Evolutionary conservation across 1,284 basidiomycete genomes (phyloP).

Genomic region (Gymnopus androsaceus): DNA sequence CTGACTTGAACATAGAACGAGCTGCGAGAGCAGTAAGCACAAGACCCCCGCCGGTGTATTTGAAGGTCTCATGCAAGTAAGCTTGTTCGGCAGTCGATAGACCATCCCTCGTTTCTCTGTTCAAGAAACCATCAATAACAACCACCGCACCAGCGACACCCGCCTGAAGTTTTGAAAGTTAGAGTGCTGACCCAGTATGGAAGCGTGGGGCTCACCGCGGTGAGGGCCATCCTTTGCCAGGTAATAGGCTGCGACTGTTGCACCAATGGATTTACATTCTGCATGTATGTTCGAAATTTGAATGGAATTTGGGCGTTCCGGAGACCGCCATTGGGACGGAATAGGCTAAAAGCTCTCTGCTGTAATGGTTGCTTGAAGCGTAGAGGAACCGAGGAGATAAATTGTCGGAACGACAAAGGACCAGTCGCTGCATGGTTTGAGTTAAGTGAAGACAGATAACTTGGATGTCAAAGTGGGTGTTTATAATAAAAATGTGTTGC

Average conservation of each 20-base stretch:
- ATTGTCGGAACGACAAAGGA: neutral
- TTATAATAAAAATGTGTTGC: neutral
- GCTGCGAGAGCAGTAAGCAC: conserved; percentile 76
- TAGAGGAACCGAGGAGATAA: neutral
- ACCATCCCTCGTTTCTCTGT: conserved; percentile 75
- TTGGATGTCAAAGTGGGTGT: neutral
- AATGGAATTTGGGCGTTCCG: neutral
- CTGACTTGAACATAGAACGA: conserved; percentile 75
- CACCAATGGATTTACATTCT: conserved; percentile 28
- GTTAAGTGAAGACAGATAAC: neutral
- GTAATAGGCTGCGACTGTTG: conserved; percentile 35
- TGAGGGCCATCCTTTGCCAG: conserved; percentile 44
- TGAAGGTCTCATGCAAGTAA: conserved; percentile 83
- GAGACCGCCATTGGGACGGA: conserved; percentile 11
- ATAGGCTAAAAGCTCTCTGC: conserved; percentile 12
- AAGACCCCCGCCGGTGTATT: conserved; percentile 84
- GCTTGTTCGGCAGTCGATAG: conserved; percentile 62
- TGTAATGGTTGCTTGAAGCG: neutral
- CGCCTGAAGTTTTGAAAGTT: conserved; percentile 39
- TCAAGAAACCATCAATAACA: conserved; percentile 65
- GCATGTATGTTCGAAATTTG: conserved; percentile 31
- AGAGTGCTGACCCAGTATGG: neutral
- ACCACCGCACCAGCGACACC: conserved; percentile 72
- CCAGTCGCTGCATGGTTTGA: conserved; percentile 10
- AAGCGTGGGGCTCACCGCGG: conserved; percentile 35